Base-by-base conservation (phyloP, 2,329 filamentous ascomycete species). In the Pseudocercospora crystallina region DNA sequence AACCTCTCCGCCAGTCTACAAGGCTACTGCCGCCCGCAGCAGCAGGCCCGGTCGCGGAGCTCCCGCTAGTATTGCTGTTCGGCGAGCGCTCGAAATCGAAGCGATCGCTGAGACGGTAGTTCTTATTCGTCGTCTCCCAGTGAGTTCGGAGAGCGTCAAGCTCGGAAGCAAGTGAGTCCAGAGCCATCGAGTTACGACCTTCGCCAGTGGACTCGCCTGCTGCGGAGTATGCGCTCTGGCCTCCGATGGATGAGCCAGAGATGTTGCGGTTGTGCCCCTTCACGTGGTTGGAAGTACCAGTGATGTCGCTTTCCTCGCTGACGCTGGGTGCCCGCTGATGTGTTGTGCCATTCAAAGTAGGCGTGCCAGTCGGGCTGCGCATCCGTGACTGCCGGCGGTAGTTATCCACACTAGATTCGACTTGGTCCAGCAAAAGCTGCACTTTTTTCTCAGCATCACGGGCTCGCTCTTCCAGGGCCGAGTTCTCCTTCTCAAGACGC, bases 41-140 rank as follows among this genome's bases (percentile, higher is more conserved):
- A 11, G 34, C 48, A 36, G 46, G 38, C 2, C 42, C 43, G 20
- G 38, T 30, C 7, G 20, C 20, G 20, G 20, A 4, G 20, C 20
- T 26, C 3, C 20, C 20, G 20, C 20, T 26, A 31, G 49, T 46
- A 29, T 48, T 48, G 9, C 45, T 49, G 34, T 47, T 56, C 12
- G 52, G 54, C 11, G 47, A 56, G 14, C 45, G 45, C 39, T 59
- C 66, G 38, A 95, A 91, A 67, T 96, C 91, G 62, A 95, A 91
- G 67, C 96, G 91, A 63, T 95, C 95, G 44, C 87, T 84, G 65
- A 96, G 76, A 17, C 94, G 86, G 70, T 97, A 96, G 64, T 89
- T 95, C 71, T 95, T 94, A 74, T 92, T 96, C 10, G 90, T 96
- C 34, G 86, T 89, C 73, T 97, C 90, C 94, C 94, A 99, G 64